Evolutionary conservation across 108 stramenopile species (phyloP).

Genomic region (Chaetoceros tenuissimus): DNA sequence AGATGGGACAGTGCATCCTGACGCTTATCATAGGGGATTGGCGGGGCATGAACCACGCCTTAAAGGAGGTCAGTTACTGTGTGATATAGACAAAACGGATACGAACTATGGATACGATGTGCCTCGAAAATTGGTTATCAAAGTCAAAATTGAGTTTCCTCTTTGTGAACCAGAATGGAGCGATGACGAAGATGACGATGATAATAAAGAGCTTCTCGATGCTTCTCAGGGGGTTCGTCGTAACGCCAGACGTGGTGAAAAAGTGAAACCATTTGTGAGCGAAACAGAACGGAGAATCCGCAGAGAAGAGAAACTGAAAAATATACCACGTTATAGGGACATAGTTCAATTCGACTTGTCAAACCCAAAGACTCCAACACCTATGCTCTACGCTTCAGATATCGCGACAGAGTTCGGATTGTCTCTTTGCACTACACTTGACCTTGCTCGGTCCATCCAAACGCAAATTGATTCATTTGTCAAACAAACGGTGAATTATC

Average conservation of each 20-base stretch:
- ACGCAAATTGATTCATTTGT: conserved; percentile 42
- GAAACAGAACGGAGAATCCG: neutral
- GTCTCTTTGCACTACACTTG: conserved; percentile 47
- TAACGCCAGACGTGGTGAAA: conserved; percentile 2
- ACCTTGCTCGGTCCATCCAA: conserved; percentile 50
- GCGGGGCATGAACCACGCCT: conserved; percentile 67
- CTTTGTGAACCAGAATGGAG: conserved; percentile 17
- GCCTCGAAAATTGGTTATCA: conserved; percentile 13
- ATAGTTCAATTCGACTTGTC: conserved; percentile 53
- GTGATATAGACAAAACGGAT: conserved; percentile 42
- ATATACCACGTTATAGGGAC: conserved; percentile 32
- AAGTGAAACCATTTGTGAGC: neutral
- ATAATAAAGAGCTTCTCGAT: neutral
- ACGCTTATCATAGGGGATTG: conserved; percentile 65
- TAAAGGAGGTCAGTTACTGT: conserved; percentile 49
- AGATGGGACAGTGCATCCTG: conserved; percentile 40
- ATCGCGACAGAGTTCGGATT: conserved; percentile 59
- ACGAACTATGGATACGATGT: conserved; percentile 51
- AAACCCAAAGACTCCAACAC: conserved; percentile 41
- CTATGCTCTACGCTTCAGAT: conserved; percentile 37
- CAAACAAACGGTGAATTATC: conserved; percentile 17
- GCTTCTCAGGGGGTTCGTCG: neutral
- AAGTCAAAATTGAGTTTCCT: conserved; percentile 48
- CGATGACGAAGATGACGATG: conserved; percentile 4
- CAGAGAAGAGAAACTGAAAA: conserved; percentile 1